Conservation (phyloP, 345 rosid genomes). For the Combretum micranthum region DNA sequence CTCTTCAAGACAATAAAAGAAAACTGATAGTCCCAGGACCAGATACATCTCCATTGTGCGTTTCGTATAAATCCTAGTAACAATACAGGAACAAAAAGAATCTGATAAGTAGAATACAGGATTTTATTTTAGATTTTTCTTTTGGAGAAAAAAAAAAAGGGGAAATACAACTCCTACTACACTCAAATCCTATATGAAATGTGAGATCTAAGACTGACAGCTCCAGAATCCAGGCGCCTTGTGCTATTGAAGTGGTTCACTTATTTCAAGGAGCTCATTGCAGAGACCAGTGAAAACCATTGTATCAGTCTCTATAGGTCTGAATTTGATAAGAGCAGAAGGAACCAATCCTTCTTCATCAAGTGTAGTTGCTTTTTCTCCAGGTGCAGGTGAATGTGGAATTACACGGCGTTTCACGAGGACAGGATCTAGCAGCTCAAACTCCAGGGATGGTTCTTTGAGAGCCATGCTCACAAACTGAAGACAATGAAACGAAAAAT, state of each 20-base stretch:
- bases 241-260: conserved; percentile 33
- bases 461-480: conserved; percentile 84
- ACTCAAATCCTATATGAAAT: too few species aligned
- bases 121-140: too few species aligned
- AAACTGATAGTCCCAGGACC: too few species aligned
- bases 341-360: conserved; percentile 87
- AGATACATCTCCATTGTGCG: too few species aligned
- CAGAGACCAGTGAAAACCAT: conserved; percentile 65
- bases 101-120: too few species aligned
- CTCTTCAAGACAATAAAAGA: too few species aligned
- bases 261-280: conserved; percentile 58
- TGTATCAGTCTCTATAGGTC: conserved; percentile 56
- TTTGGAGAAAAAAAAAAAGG: too few species aligned
- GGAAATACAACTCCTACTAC: too few species aligned
- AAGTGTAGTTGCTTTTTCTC: conserved; percentile 50
- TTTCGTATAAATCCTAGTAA: too few species aligned
- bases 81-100: too few species aligned
- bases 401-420: conserved; percentile 58
- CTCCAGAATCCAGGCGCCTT: too few species aligned
- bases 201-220: too few species aligned
- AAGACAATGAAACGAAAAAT: neutral
- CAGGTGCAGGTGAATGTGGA: conserved; percentile 41
- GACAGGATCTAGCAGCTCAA: conserved; percentile 66
- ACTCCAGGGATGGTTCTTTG: conserved; percentile 80
- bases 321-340: conserved; percentile 77